These are phyloP conservation scores for Sicyos edulis DNA, from an alignment of 306 rosid species.

Conservation along the genomic window DNA sequence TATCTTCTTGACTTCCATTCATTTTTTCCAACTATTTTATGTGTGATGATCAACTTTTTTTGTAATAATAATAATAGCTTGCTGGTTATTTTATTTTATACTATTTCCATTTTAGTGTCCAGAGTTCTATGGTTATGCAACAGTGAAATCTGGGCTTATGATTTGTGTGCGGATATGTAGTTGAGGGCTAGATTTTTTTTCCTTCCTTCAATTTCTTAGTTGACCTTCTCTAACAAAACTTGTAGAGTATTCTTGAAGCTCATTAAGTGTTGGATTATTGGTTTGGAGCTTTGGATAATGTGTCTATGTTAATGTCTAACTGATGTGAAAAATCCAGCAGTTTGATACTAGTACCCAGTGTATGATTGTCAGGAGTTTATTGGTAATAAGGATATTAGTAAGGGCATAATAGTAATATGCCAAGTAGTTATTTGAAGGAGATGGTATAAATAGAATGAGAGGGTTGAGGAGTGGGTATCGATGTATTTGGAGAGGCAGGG, in stretches of 20 bases:
- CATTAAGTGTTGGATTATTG: not conserved
- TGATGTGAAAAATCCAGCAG: not conserved
- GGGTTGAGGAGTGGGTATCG: no score
- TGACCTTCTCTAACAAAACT: not conserved
- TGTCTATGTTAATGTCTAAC: no score
- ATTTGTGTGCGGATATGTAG: not conserved
- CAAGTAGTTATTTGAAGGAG: no score
- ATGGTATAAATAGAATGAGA: no score
- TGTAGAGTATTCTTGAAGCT: not conserved
- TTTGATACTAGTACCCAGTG: not conserved
- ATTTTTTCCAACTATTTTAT: not conserved
- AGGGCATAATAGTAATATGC: no score
- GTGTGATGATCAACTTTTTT: not conserved
- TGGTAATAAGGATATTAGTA: no score
- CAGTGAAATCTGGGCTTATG: not conserved
- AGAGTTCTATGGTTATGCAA: not conserved
- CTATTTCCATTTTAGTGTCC: not conserved
- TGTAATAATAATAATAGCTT: not conserved
- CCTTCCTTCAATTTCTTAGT: not conserved
- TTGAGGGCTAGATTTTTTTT: not conserved
- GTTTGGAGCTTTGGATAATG: no score
- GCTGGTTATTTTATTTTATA: not conserved
- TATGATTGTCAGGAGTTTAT: not conserved
- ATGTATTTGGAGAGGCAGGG: no score
- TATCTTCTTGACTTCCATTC: not conserved